These are phyloP conservation scores for Rosa lucieae DNA, from an alignment of 306 rosid species.

Conservation along the genomic window DNA sequence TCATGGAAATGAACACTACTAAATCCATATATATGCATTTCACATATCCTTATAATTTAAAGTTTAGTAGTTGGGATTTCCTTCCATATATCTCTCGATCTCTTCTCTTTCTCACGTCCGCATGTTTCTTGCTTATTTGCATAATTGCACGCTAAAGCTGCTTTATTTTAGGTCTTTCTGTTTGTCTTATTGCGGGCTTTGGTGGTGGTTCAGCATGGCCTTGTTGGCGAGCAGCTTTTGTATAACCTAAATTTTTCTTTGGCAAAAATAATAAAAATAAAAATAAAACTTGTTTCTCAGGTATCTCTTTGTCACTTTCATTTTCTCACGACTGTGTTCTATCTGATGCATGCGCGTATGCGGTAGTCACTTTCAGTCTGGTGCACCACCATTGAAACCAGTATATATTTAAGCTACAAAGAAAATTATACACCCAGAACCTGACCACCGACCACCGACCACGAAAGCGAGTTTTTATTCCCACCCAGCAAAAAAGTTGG, in stretches of 20 bases:
- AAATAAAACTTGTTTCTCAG: not conserved
- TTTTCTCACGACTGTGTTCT: not conserved
- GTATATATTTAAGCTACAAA: not conserved
- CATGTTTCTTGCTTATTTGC: not conserved
- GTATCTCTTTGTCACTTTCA: not conserved
- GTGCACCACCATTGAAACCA: not conserved
- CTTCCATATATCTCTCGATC: not conserved
- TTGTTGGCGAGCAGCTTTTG: too few relatives aligned
- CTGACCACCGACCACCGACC: slow-evolving; percentile 1
- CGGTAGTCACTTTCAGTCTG: slow-evolving; percentile 2
- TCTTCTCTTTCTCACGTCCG: not conserved
- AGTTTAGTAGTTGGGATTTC: not conserved
- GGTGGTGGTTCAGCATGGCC: too few relatives aligned
- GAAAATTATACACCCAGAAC: not conserved
- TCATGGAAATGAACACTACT: not conserved
- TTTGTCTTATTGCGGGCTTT: not conserved
- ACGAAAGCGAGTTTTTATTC: not conserved
- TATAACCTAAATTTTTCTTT: too few relatives aligned
- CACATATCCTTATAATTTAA: not conserved
- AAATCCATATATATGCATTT: not conserved
- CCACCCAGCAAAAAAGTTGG: not conserved
- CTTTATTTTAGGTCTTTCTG: not conserved
- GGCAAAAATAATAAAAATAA: too few relatives aligned
- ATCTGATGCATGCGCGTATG: not conserved
- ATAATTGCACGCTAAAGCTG: not conserved